Evolutionary conservation across 768 basidiomycete genomes (phyloP), one percentile per base, ranked within the genome.

Genomic region (Phlebiopsis flavidoalba): DNA sequence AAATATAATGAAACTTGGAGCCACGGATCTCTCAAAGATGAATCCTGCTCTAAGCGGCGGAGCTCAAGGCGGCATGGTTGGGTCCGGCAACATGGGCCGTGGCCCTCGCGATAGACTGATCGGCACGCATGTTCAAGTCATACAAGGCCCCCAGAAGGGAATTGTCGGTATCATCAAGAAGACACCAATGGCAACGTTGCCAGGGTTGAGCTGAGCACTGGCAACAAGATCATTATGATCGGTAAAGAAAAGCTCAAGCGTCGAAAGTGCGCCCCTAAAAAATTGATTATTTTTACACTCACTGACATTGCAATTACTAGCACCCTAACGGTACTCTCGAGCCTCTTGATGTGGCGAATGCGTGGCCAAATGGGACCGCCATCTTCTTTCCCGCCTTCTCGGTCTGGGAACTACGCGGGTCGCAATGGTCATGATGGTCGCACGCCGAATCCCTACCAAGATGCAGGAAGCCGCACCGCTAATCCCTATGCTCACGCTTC

Each of bases 161-260:
- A 89, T 95, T 66, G 80, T 88, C 49, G 97, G 97, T 7, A 85
- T 87, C 5, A 91, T 98, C 78, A 98, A 95, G 74, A n/a, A n/a
- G 97, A 98, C 70, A 91, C 94, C 31, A 96, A 95, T 60, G 96
- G 95, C 5, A 79, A 81, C 43, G 78, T 86, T 59, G 92, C 89
- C 1, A 84, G 97, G 46, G 94, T 99, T 14, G 97, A 98, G 73
- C 77, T 99, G n/a, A 78, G 82, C 62, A 87, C 93, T 14, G 89
- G 88, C 43, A 95, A 95, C 73, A 95, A 93, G 73, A 79, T 95
- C 21, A 86, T 99, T 60, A 88, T 87, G 43, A 86, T 98, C 60
- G 89, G 91, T 52, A 92, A 94, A 69, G 80, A 82, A 49, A 92
- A 91, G 69, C 73, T 96, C 19, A 80, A 83, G 63, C 80, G 87